These are phyloP conservation scores for Talinum fruticosum DNA, from an alignment of 148 eudicot species.

Conservation along the genomic window DNA sequence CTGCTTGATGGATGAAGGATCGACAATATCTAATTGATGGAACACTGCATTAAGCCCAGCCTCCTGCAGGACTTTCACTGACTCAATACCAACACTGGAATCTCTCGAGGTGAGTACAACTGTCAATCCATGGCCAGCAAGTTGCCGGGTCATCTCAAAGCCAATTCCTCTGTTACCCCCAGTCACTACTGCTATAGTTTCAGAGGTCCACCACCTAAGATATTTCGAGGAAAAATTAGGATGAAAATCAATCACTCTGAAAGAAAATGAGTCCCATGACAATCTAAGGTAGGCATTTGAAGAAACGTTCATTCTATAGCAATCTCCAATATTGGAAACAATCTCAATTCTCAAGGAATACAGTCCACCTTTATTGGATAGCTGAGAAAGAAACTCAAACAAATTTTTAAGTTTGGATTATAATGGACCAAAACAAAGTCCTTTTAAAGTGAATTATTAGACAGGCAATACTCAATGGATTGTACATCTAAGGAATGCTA, in stretches of 20 bases:
- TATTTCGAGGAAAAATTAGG: not conserved
- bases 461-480: too few species aligned
- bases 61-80: slow-evolving; percentile 78
- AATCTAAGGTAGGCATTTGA: not conserved
- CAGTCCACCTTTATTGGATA: not conserved
- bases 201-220: slow-evolving; percentile 85
- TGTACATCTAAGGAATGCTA: too few species aligned
- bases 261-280: not conserved
- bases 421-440: too few species aligned
- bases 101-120: slow-evolving; percentile 82
- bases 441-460: too few species aligned
- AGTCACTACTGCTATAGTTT: slow-evolving; percentile 83
- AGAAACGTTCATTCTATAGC: not conserved
- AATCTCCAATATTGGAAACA: not conserved
- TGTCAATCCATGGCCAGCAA: slow-evolving; percentile 74
- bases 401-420: not conserved
- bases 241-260: slow-evolving; percentile 1
- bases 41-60: slow-evolving; percentile 61
- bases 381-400: not conserved
- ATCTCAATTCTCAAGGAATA: not conserved
- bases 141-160: slow-evolving; percentile 82
- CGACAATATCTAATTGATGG: slow-evolving; percentile 82
- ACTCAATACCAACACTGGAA: slow-evolving; percentile 67
- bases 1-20: slow-evolving; percentile 50
- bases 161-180: slow-evolving; percentile 97